Evolutionary conservation across 441 rosid species (phyloP), one percentile per base, ranked within the genome.

Genomic region (Oxalis stricta): DNA sequence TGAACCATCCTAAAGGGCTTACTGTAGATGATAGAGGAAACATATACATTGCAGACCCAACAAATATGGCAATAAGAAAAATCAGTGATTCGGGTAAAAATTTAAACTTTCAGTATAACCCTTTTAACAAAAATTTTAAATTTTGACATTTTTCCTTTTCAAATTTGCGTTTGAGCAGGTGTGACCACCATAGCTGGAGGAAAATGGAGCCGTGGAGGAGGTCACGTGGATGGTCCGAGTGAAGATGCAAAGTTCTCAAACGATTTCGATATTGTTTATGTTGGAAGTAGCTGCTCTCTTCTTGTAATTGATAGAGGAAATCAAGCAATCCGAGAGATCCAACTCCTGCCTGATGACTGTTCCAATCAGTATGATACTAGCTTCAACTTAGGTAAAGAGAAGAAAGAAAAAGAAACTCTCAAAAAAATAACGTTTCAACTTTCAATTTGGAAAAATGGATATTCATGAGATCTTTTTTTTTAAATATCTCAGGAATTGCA

Each of bases 41-140:
- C 63, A 70, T 92, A 37, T 92, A 92, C 61, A 42, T 92, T 15
- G 96, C 99, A 2, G 99, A 92, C 70, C 74, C 88, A 5, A 63
- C 77, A 73, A 92, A 92, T 33, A 72, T 77, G 91, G 99, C 79
- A 52, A 79, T 92, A 61, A 78, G 96, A 68, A 92, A 92, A 73
- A 86, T 92, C 58, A 79, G 81, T 44, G 84, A 86, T 57, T 48
- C 80, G 14, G 99, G 99, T 86, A 68, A 46, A 42, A n/a, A n/a
- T n/a, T n/a, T n/a, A n/a, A n/a, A n/a, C n/a, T n/a, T n/a, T n/a
- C n/a, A n/a, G n/a, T n/a, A n/a, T n/a, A n/a, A n/a, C n/a, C n/a
- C n/a, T n/a, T n/a, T n/a, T n/a, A n/a, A n/a, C n/a, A n/a, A n/a
- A n/a, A n/a, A n/a, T n/a, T n/a, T n/a, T n/a, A n/a, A n/a, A n/a